Percentiles rank a stretch among this genome's conserved stretches.
phyloP scores from a whole-genome alignment of 495 filamentous ascomycete genomes.

The Aspergillus kassunensis region DNA sequence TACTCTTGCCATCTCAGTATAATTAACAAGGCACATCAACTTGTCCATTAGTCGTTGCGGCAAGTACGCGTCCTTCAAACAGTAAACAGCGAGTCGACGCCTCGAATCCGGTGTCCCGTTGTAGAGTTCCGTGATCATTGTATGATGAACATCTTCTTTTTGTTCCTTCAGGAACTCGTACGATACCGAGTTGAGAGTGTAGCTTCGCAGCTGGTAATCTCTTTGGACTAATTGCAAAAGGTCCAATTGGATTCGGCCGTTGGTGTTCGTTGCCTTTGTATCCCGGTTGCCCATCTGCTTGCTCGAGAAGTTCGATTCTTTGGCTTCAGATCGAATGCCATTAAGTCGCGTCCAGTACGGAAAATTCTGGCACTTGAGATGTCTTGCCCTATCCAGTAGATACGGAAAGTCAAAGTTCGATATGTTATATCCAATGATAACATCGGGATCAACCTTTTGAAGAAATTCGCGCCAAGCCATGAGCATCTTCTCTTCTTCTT shows the following conservation, averaged over 20 bases:
- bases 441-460: slow-evolving; percentile 87
- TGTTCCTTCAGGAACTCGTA: slow-evolving; percentile 97
- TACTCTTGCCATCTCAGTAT: slow-evolving; percentile 99
- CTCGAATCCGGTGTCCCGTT: slow-evolving; percentile 92
- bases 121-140: slow-evolving; percentile 97
- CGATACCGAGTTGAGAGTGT: slow-evolving; percentile 95
- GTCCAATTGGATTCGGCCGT: slow-evolving; percentile 90
- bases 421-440: slow-evolving; percentile 99
- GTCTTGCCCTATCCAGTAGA: slow-evolving; percentile 80
- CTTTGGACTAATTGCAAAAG: slow-evolving; percentile 88
- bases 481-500: slow-evolving; percentile 80
- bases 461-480: slow-evolving; percentile 85
- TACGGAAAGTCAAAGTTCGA: slow-evolving; percentile 99
- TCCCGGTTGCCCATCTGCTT: slow-evolving; percentile 99
- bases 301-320: slow-evolving; percentile 82
- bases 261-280: slow-evolving; percentile 88
- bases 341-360: slow-evolving; percentile 80
- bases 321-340: slow-evolving; percentile 59
- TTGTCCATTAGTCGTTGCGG: slow-evolving; percentile 96
- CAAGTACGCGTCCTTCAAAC: slow-evolving; percentile 95
- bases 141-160: slow-evolving; percentile 98
- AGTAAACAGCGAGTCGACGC: slow-evolving; percentile 89
- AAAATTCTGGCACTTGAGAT: slow-evolving; percentile 72
- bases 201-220: slow-evolving; percentile 91
- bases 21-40: slow-evolving; percentile 94